Percentiles rank a stretch among this genome's conserved stretches.
These are phyloP conservation scores for Peronospora destructor DNA, from an alignment of 352 stramenopile species.

Conservation along the genomic window DNA sequence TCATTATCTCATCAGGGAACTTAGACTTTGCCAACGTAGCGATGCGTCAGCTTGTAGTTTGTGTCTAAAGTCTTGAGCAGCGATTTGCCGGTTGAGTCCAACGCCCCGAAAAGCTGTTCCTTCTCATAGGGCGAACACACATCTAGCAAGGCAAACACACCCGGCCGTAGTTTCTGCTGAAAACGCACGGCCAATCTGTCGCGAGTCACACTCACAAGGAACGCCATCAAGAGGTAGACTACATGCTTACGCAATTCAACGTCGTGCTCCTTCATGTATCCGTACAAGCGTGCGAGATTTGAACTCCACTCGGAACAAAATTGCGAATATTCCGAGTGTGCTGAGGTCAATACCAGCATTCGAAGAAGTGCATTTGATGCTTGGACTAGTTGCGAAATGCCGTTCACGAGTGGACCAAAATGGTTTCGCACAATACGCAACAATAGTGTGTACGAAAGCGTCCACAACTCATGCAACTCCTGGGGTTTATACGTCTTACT, in stretches of 20 bases:
- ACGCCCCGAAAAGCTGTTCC: conserved; percentile 74
- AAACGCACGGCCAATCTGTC: conserved; percentile 49
- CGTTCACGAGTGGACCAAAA: conserved; percentile 59
- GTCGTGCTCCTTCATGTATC: conserved; percentile 82
- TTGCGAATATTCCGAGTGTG: conserved; percentile 10
- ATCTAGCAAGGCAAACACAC: conserved; percentile 73
- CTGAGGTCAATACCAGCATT: conserved; percentile 42
- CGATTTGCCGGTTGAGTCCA: conserved; percentile 78
- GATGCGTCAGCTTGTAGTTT: conserved; percentile 82
- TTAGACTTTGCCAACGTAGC: conserved; percentile 83
- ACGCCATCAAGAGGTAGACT: conserved; percentile 72
- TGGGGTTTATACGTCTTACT: conserved; percentile 13
- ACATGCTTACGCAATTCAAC: conserved; percentile 77
- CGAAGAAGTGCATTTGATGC: conserved; percentile 61
- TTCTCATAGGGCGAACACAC: conserved; percentile 83
- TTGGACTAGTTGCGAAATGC: conserved; percentile 58
- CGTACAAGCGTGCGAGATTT: conserved; percentile 81
- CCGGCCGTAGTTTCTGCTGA: conserved; percentile 63
- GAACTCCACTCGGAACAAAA: conserved; percentile 60
- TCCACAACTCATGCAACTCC: conserved; percentile 69
- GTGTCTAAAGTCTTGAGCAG: conserved; percentile 81
- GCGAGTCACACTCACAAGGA: conserved; percentile 51
- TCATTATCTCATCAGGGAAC: too few relatives aligned
- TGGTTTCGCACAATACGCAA: conserved; percentile 74
- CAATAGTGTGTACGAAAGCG: conserved; percentile 68